Percentiles rank a stretch among this genome's conserved stretches.
Evolutionary conservation across 1,139 yeast species (phyloP).

Genomic region (Candida sp.): DNA sequence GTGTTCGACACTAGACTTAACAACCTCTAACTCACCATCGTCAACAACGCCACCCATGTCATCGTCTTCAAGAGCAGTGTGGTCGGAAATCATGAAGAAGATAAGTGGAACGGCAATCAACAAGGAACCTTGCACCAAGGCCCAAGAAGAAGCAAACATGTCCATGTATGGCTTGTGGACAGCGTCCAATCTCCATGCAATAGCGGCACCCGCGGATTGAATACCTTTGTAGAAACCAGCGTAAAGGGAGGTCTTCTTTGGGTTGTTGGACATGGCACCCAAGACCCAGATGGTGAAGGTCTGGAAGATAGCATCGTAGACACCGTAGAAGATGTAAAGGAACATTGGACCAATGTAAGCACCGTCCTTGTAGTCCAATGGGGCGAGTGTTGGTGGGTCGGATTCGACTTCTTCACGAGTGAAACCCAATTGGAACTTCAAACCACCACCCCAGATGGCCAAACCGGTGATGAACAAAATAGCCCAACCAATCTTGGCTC

Average conservation of each 20-base stretch:
- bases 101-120: conserved; percentile 43
- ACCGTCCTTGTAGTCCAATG: conserved; percentile 50
- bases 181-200: conserved; percentile 64
- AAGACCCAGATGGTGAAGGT: conserved; percentile 58
- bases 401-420: conserved; percentile 41
- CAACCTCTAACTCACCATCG: conserved; percentile 28
- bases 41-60: conserved; percentile 31
- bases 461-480: conserved; percentile 44
- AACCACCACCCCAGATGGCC: conserved; percentile 69
- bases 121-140: conserved; percentile 53
- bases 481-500: conserved; percentile 54
- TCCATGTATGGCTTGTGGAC: conserved; percentile 40
- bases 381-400: conserved; percentile 19
- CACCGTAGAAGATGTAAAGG: conserved; percentile 64
- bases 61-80: conserved; percentile 46
- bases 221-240: conserved; percentile 68
- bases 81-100: conserved; percentile 47
- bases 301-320: conserved; percentile 62
- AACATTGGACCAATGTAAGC: conserved; percentile 62
- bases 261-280: conserved; percentile 62
- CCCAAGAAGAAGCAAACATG: conserved; percentile 62
- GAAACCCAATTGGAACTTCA: conserved; percentile 50
- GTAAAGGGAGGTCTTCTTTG: conserved; percentile 58
- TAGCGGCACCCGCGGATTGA: conserved; percentile 68
- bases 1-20: conserved; percentile 19